phyloP scores from a whole-genome alignment of 768 basidiomycete genomes.

The Tylopilus intermedius region DNA sequence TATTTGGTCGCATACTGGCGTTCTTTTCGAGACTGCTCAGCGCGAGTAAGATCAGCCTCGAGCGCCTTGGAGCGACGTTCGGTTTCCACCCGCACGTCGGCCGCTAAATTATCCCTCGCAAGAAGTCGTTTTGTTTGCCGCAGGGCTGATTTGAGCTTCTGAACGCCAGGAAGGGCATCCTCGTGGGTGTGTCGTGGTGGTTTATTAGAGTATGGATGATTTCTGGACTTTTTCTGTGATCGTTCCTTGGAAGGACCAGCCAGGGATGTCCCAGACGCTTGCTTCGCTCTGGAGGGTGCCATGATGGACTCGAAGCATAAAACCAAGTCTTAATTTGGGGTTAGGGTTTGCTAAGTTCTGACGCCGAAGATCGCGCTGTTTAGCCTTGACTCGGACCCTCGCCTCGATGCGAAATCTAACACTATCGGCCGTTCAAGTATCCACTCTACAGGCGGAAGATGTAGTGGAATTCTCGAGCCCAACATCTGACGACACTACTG shows the following conservation, averaged over 20 bases:
- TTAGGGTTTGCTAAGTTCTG: constrained; percentile 12
- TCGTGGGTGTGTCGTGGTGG: constrained; percentile 6
- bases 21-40: constrained; percentile 62
- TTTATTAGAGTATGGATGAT: constrained; percentile 13
- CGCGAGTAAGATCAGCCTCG: constrained; percentile 64
- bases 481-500: constrained; percentile 20
- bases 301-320: constrained; percentile 3
- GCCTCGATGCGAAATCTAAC: constrained; percentile 54
- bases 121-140: constrained; percentile 80
- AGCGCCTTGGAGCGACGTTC: constrained; percentile 74
- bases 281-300: constrained; percentile 17
- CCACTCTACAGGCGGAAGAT: constrained; percentile 13
- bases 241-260: constrained; percentile 15
- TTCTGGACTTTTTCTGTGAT: constrained; percentile 10
- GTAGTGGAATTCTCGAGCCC: constrained; percentile 11
- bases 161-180: constrained; percentile 55
- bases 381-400: background rate
- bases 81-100: constrained; percentile 75
- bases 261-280: background rate
- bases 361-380: too few species aligned
- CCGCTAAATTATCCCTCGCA: constrained; percentile 82
- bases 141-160: constrained; percentile 80
- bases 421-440: constrained; percentile 32
- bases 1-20: constrained; percentile 72
- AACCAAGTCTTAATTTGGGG: constrained; percentile 6